These are phyloP conservation scores for Synchytrium microbalum DNA, from an alignment of 371 early-diverging fungal species.

Conservation along the genomic window DNA sequence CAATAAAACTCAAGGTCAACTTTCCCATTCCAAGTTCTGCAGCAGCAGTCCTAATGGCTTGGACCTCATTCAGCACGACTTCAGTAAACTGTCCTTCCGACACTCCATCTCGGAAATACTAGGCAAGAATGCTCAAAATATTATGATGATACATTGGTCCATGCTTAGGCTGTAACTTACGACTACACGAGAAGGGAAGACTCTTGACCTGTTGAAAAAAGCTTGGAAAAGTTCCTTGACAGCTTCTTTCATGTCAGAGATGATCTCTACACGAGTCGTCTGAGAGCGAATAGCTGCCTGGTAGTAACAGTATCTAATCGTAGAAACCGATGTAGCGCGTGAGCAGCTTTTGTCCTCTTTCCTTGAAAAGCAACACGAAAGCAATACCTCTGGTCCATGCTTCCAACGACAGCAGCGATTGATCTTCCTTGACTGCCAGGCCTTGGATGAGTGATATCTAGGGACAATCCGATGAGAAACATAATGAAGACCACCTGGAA, in stretches of 20 bases:
- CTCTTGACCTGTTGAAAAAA: background rate
- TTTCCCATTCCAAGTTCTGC: background rate
- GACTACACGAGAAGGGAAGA: conserved; percentile 22
- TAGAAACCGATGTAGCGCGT: background rate
- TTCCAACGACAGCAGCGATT: conserved; percentile 74
- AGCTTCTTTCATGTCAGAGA: conserved; percentile 55
- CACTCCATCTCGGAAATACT: conserved; percentile 45
- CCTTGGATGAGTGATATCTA: conserved; percentile 73
- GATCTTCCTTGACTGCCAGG: conserved; percentile 67
- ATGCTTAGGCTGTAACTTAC: too few relatives aligned
- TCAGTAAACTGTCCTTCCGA: conserved; percentile 29
- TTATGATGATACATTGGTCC: too few relatives aligned
- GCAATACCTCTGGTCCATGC: conserved; percentile 36
- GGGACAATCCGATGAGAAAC: too few relatives aligned
- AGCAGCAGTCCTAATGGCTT: conserved; percentile 13
- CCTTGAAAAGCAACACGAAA: background rate
- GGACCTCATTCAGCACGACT: conserved; percentile 24
- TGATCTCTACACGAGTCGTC: conserved; percentile 72
- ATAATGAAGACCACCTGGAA: too few relatives aligned
- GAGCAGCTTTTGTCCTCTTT: background rate
- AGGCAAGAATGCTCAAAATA: conserved; percentile 34
- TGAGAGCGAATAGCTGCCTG: conserved; percentile 65
- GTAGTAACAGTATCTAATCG: conserved; percentile 54
- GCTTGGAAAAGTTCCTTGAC: conserved; percentile 1
- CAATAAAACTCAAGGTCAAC: conserved; percentile 23